Base-by-base conservation (phyloP, 495 filamentous ascomycete genomes). In the Neurospora terricola region DNA sequence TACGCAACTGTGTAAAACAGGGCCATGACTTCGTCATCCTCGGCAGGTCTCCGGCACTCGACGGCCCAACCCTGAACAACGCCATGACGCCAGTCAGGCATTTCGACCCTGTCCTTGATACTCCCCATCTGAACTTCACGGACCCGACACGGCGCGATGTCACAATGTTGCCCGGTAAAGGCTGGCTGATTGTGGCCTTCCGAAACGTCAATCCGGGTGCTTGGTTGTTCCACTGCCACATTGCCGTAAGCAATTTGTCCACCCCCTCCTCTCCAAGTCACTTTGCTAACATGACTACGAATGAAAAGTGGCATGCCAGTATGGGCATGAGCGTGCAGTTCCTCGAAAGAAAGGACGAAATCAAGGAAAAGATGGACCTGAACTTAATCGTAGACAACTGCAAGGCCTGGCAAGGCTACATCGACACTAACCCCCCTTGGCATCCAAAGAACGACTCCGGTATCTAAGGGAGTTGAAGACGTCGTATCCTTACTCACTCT, bases 221-320 rank as follows among this genome's bases (percentile, higher is more conserved):
- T n/a, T 88, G 86, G 85, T 73, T 87, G 10, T 81, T 87, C 77
- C 85, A 87, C 75, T 88, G 85, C 75, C 86, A 89, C 75, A 84
- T 87, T 73, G 84, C 82, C 21, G 73, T 75, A 75, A 34, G 73
- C 11, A 11, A 71, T 7, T 21, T 7, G 16, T 38, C 69, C 39
- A 6, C 14, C 6, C 16, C 18, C 23, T 21, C 16, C 18, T 12
- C 69, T 37, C 30, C 45, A 23, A 38, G 18, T 38, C 36, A 62
- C 9, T 16, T 9, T 62, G 40, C 39, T 54, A 38, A 71, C 43
- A 38, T 23, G 18, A n/a, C 8, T 37, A n/a, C 12, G 23, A 40
- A 38, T 73, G 10, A 37, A n/a, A 14, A 72, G 73, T 86, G 83
- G 82, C 74, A 86, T 75, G 80, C 81, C 4, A 71, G 76, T 40